Conservation (phyloP, 1,284 basidiomycete species). For the Ganoderma leucocontextum region DNA sequence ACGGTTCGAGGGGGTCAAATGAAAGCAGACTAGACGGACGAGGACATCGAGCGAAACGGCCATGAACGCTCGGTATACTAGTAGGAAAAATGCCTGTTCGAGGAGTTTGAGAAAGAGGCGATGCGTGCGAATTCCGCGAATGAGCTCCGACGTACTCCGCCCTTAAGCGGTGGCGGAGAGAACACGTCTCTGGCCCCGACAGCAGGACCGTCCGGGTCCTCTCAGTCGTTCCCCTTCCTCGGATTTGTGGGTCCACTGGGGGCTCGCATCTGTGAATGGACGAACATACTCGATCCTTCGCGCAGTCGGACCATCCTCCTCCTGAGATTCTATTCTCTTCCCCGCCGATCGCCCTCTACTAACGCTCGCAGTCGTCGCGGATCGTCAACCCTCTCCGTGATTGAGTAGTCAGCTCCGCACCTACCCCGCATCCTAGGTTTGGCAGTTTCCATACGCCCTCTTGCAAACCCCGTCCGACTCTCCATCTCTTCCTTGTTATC, state of each 20-base stretch:
- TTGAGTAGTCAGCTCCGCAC: background rate
- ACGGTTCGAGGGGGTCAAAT: no score
- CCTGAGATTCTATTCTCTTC: background rate
- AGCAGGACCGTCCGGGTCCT: no score
- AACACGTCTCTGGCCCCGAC: background rate
- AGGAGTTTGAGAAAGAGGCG: background rate
- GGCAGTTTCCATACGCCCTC: background rate
- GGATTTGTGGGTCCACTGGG: background rate
- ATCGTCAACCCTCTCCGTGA: background rate
- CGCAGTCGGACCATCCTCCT: background rate
- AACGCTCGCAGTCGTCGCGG: slow-evolving; percentile 1
- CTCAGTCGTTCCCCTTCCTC: background rate
- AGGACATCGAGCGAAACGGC: no score
- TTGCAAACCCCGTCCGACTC: background rate
- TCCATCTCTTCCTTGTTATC: background rate
- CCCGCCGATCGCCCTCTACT: background rate
- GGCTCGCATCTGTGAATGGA: background rate
- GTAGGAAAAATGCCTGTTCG: background rate
- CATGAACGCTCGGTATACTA: background rate
- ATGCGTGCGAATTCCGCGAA: background rate
- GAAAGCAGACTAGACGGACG: no score
- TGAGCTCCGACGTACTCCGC: background rate
- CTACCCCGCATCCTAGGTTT: background rate
- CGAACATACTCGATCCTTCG: background rate
- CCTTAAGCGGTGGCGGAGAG: background rate